phyloP scores from a whole-genome alignment of 2,329 filamentous ascomycete species.

The Lachnellula arida region DNA sequence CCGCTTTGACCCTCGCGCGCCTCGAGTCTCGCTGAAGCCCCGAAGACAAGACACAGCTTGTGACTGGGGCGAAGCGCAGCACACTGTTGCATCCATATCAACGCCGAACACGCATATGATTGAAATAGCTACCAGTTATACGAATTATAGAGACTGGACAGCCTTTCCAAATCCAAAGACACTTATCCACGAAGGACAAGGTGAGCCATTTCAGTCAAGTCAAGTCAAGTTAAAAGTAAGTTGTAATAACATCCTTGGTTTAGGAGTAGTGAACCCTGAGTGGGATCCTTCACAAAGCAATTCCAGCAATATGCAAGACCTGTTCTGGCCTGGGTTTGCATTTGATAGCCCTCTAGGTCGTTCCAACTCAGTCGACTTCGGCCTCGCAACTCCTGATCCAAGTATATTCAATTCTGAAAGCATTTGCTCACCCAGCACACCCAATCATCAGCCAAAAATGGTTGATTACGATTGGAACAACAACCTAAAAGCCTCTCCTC shows the following conservation, averaged over 20 bases:
- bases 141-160: too few relatives aligned
- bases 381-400: not conserved
- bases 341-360: not conserved
- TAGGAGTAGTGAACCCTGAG: not conserved
- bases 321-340: not conserved
- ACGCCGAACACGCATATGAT: not conserved
- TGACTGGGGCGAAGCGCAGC: not conserved
- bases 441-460: not conserved
- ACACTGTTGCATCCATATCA: not conserved
- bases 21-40: slow-evolving; percentile 1
- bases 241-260: too few relatives aligned
- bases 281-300: not conserved
- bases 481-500: not conserved
- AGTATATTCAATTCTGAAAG: not conserved
- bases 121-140: too few relatives aligned
- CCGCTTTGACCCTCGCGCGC: slow-evolving; percentile 3
- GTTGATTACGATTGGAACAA: not conserved
- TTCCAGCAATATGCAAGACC: not conserved
- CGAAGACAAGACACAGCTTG: not conserved
- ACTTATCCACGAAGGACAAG: not conserved
- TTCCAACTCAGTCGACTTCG: not conserved
- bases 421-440: not conserved
- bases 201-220: not conserved
- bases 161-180: not conserved
- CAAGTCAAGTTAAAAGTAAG: not conserved